phyloP scores from a whole-genome alignment of 1,139 yeast genomes.

The Yamadazyma mexicana region DNA sequence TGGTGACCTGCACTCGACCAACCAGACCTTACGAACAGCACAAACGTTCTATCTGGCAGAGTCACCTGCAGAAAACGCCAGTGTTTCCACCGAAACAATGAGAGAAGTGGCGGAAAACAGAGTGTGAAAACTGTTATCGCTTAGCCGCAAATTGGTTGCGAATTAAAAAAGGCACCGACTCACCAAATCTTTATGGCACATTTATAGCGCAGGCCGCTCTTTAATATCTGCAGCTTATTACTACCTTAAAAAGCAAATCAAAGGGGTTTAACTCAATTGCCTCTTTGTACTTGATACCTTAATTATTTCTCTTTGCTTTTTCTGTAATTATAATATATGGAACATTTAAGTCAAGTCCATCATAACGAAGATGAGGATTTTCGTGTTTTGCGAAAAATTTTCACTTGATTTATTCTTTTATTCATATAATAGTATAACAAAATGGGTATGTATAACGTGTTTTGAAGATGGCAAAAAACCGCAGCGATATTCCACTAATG shows the following conservation, averaged over 20 bases:
- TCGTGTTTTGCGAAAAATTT: conserved; percentile 4
- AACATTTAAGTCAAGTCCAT: not conserved
- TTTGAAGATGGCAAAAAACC: not conserved
- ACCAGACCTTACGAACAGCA: not conserved
- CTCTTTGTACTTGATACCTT: too few species aligned
- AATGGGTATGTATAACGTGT: conserved; percentile 4
- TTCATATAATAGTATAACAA: not conserved
- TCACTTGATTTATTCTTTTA: conserved; percentile 3
- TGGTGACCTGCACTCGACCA: not conserved
- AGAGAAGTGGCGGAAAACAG: conserved; percentile 9
- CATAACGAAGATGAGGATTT: not conserved
- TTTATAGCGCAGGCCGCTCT: too few species aligned
- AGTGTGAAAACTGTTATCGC: conserved; percentile 6
- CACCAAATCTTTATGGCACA: too few species aligned
- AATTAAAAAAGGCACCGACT: not conserved
- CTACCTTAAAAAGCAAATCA: too few species aligned
- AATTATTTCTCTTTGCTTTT: not conserved
- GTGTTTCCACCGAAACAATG: conserved; percentile 7
- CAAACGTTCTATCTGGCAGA: not conserved
- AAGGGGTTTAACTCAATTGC: too few species aligned
- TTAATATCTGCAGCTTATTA: too few species aligned
- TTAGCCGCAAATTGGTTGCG: not conserved
- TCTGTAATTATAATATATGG: not conserved
- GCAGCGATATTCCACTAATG: too few species aligned
- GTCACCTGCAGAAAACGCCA: not conserved